Conservation (phyloP, 2,329 filamentous ascomycete genomes). For the Metarhizium brunneum region DNA sequence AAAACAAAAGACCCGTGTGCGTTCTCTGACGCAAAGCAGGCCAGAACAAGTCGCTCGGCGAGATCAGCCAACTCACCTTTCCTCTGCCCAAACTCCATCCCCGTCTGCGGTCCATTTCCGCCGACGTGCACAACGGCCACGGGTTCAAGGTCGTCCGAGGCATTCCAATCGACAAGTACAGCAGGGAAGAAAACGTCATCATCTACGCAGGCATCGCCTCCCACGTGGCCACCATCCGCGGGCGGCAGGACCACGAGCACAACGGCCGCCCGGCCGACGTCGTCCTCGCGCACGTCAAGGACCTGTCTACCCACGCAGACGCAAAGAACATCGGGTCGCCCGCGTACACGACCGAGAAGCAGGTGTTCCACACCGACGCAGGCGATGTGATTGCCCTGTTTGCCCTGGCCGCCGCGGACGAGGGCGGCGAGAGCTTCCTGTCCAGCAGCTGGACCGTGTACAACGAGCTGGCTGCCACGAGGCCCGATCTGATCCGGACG, state of each 20-base stretch:
- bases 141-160: conserved; percentile 56
- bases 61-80: conserved; percentile 41
- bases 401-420: conserved; percentile 39
- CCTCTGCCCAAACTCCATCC: conserved; percentile 42
- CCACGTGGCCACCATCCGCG: conserved; percentile 45
- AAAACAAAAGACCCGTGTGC: not conserved
- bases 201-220: conserved; percentile 52
- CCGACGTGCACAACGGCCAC: conserved; percentile 45
- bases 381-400: conserved; percentile 52
- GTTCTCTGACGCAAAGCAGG: conserved; percentile 14
- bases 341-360: conserved; percentile 38
- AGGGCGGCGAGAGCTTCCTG: conserved; percentile 48
- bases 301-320: conserved; percentile 30
- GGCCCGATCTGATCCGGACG: too few relatives aligned
- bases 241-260: conserved; percentile 39
- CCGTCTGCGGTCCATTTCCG: conserved; percentile 40
- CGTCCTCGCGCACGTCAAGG: conserved; percentile 52
- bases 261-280: conserved; percentile 39
- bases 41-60: conserved; percentile 22
- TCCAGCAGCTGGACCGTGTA: conserved; percentile 39
- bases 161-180: conserved; percentile 41
- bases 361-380: conserved; percentile 24
- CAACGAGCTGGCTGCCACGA: too few relatives aligned
- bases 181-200: conserved; percentile 46
- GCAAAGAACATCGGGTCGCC: conserved; percentile 41